Percentiles rank a stretch among this genome's conserved stretches.
Conservation (phyloP, 2,329 filamentous ascomycete genomes). For the Monilinia laxa region DNA sequence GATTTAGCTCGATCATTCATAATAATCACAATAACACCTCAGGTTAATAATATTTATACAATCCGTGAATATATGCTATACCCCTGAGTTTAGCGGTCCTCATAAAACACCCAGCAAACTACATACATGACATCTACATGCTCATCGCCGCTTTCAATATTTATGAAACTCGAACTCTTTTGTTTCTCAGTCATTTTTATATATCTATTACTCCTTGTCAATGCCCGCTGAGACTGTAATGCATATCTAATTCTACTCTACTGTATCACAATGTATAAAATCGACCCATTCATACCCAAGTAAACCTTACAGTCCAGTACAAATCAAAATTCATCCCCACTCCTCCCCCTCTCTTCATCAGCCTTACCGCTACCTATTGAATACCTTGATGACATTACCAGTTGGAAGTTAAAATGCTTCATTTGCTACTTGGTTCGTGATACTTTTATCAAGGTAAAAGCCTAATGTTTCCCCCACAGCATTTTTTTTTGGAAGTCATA, state of each 20-base stretch:
- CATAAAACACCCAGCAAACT: not conserved
- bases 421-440: not conserved
- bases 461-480: no score
- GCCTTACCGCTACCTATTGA: not conserved
- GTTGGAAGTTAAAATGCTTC: not conserved
- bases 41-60: not conserved
- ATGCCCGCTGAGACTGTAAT: not conserved
- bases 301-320: not conserved
- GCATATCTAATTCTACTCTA: no score
- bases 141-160: not conserved
- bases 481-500: not conserved
- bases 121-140: not conserved
- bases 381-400: not conserved
- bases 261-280: no score
- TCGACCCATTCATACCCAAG: no score
- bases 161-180: not conserved
- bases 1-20: no score
- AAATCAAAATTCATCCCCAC: not conserved
- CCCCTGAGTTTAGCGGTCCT: slow-evolving; percentile 2
- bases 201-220: not conserved
- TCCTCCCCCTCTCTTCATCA: not conserved
- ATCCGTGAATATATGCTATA: not conserved
- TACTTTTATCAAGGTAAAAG: not conserved
- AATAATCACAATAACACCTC: not conserved
- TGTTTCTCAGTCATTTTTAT: not conserved